Base-by-base conservation (phyloP, 148 eudicot genomes). In the Suaeda aralocaspica region DNA sequence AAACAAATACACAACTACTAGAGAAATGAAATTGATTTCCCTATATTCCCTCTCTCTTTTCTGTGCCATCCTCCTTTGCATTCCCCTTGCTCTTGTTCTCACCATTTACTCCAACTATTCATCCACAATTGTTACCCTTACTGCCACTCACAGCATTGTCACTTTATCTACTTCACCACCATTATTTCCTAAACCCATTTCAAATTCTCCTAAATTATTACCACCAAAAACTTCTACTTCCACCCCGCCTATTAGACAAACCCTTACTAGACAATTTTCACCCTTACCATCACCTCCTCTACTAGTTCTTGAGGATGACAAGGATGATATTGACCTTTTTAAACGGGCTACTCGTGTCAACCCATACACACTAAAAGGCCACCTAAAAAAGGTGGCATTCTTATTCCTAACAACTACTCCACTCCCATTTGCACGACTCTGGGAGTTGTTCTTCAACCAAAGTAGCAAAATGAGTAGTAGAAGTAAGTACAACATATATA, bases 381-480 rank as follows among this genome's bases (percentile, higher is more conserved):
- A 36, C 66, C 72, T 28, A 0, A 90, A 66, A 63, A 90, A 86
- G 60, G 50, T 90, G 28, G 98, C 98, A 1, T 93, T 90, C 74
- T 66, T 93, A 81, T 90, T 90, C 68, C 67, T 93, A 50, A 88
- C 98, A n/a, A 82, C 88, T 30, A 69, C 83, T 1, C 85, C 92
- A 10, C 78, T 93, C n/a, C 92, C 92, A 6, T 78, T 88, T 21
- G 87, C 95, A 0, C 88, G 91, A 1, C 73, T 93, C 0, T 90
- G 98, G 98, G 92, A 93, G 44, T 56, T 45, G 1, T 93, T 66
- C 77, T 93, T 93, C 79, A 75, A 78, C 69, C 72, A 67, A 42
- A 79, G 80, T 57, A 64, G 29, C 13, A 30, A n/a, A 25, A 53
- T 28, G 28, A 59, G 59, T n/a, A n/a, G n/a, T n/a, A n/a, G n/a